phyloP scores from a whole-genome alignment of 805 yeast genomes.

The Saturnispora kantuleensis region DNA sequence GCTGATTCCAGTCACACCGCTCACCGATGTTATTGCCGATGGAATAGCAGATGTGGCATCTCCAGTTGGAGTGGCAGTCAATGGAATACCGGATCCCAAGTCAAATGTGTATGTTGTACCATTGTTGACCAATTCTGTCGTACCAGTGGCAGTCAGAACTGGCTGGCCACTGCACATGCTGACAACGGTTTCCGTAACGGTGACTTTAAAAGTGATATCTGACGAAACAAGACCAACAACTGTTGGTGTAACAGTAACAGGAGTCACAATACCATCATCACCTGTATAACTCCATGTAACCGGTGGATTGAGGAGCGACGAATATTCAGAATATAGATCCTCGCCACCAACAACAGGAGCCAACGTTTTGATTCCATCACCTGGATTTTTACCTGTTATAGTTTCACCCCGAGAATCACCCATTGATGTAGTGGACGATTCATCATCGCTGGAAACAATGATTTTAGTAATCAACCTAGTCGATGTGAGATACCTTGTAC shows the following conservation, averaged over 20 bases:
- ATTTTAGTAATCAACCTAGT: constrained; percentile 3
- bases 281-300: neutral
- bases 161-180: neutral
- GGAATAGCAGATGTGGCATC: no score
- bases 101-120: constrained; percentile 2
- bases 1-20: no score
- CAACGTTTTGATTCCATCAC: neutral
- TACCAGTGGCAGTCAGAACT: neutral
- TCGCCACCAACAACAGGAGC: constrained; percentile 4
- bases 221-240: neutral
- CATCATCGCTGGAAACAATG: neutral
- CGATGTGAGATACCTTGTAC: neutral
- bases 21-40: no score
- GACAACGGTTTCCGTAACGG: neutral
- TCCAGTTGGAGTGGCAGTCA: neutral
- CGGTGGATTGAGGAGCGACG: neutral
- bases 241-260: neutral
- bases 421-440: neutral
- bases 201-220: neutral
- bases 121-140: constrained; percentile 1
- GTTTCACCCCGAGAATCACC: neutral
- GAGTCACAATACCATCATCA: neutral
- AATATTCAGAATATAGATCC: constrained; percentile 1
- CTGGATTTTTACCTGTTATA: neutral
- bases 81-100: neutral